Conservation (phyloP, 179 eudicot species). For the Sideroxylon spinosum region DNA sequence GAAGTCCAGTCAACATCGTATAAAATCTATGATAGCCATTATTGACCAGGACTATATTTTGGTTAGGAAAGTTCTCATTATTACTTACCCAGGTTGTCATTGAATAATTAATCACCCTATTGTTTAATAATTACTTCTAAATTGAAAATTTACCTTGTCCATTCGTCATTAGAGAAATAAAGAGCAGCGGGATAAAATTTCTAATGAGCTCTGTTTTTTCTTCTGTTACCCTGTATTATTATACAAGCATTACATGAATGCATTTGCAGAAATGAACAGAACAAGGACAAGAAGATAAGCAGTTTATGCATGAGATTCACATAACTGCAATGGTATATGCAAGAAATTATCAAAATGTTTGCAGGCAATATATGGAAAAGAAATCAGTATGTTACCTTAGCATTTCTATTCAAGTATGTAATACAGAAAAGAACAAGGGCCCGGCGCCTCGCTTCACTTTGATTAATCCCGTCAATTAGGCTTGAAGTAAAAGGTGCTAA, state of each 20-base stretch:
- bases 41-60: not conserved
- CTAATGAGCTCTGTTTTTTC: not conserved
- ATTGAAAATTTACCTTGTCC: no score
- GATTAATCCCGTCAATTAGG: constrained; percentile 86
- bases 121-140: no score
- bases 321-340: not conserved
- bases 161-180: not conserved
- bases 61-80: not conserved
- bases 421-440: constrained; percentile 69
- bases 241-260: not conserved
- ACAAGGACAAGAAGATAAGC: not conserved
- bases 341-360: not conserved
- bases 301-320: not conserved
- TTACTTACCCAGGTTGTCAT: not conserved
- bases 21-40: not conserved
- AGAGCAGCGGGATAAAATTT: not conserved
- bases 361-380: not conserved
- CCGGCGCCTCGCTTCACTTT: constrained; percentile 74
- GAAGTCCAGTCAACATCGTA: not conserved
- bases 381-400: constrained; percentile 45
- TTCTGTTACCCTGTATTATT: not conserved
- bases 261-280: not conserved
- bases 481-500: constrained; percentile 71
- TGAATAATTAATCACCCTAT: no score
- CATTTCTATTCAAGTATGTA: constrained; percentile 48